Base-by-base conservation (phyloP, 2,329 filamentous ascomycete genomes). In the Phaeosphaeriaceae sp. region DNA sequence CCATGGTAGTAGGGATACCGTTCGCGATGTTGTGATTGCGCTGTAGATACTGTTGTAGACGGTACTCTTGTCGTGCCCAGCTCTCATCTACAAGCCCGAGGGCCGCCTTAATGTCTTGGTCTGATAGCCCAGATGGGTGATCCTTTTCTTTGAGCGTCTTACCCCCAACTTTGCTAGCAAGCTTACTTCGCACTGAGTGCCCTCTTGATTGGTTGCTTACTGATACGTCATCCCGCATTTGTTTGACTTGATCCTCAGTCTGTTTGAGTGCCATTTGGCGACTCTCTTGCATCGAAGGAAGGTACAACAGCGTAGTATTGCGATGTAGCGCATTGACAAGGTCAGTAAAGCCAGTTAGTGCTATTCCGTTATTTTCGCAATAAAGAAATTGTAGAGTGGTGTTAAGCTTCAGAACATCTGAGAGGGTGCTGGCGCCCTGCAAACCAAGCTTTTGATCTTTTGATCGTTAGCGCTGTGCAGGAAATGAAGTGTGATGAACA, bases 341-440 rank as follows among this genome's bases (percentile, higher is more conserved):
- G 42, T 86, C 84, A 0, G 85, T 88, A 56, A 88, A 86, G 1
- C 85, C 86, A 56, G 87, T 84, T n/a, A 89, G 76, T 37, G 85
- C 86, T 46, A 89, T 87, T 46, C 85, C 84, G 63, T 90, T 90
- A 67, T 87, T 85, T 54, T 87, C 86, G 68, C 87, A 90, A 60
- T 88, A 80, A 5, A 90, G 77, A 64, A 89, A 84, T 20, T 81
- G 78, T 4, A 90, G 73, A 1, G 81, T 82, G 2, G 71, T 77
- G 61, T 90, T 90, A 52, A 79, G 79, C 61, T 87, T 84, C 29
- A 90, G 74, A 13, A 90, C 86, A 15, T 87, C 86, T 2, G 87
- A 83, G 29, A 90, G 76, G 0, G 86, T 87, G 62, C 83, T 88
- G 3, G 87, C 87, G 26, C 87, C 87, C 70, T 87, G 85, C 17